Conservation (phyloP, 2,329 filamentous ascomycete genomes). For the Aspergillus fumigatus region DNA sequence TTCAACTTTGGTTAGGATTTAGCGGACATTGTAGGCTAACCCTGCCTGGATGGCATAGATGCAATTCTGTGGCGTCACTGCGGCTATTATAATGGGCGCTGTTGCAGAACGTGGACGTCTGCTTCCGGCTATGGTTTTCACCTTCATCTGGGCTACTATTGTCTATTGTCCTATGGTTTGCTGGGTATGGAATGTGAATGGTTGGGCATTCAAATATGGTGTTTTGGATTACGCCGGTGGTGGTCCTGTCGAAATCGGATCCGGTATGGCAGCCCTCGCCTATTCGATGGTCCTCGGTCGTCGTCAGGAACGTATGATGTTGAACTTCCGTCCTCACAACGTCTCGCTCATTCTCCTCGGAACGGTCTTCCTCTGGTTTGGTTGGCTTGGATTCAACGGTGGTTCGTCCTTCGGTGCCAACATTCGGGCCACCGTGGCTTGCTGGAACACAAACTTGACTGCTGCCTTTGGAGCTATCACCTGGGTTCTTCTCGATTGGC, state of each 20-base stretch:
- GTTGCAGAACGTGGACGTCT: conserved; percentile 92
- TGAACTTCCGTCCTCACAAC: conserved; percentile 99
- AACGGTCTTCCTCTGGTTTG: conserved; percentile 95
- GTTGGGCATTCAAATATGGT: conserved; percentile 86
- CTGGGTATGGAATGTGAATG: conserved; percentile 95
- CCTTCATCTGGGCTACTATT: conserved; percentile 92
- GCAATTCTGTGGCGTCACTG: conserved; percentile 95
- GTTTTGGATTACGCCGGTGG: conserved; percentile 96
- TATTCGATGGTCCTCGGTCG: conserved; percentile 95
- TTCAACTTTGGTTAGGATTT: not conserved
- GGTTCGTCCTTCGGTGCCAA: conserved; percentile 92
- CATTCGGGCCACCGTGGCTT: conserved; percentile 89
- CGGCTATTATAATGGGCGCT: conserved; percentile 83
- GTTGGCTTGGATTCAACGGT: conserved; percentile 98
- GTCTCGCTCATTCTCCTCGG: conserved; percentile 95
- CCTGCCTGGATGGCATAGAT: conserved; percentile 52
- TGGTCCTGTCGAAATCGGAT: conserved; percentile 94
- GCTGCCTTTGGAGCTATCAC: conserved; percentile 88
- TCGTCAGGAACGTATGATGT: conserved; percentile 98
- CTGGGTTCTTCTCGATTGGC: conserved; percentile 94
- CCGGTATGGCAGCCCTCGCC: conserved; percentile 85
- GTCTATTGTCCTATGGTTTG: conserved; percentile 96
- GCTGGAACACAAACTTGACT: conserved; percentile 95
- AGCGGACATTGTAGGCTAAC: not conserved
- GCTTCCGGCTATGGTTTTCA: conserved; percentile 90